These are phyloP conservation scores for Isatis tinctoria DNA, from an alignment of 345 rosid genomes.

Conservation along the genomic window DNA sequence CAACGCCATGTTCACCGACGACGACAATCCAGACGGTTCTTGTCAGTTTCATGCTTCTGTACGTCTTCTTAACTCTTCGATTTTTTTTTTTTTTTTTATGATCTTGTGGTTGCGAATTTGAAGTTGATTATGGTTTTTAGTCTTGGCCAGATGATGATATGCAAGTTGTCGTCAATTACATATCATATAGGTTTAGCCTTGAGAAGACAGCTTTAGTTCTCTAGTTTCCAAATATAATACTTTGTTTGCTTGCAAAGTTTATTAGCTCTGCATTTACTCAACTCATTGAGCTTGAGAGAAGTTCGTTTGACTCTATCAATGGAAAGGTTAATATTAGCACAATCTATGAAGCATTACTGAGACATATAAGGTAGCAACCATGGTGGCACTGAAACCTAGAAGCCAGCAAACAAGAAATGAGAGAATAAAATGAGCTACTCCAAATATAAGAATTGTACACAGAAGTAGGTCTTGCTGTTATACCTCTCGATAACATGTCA, in stretches of 20 bases:
- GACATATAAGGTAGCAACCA: too few species aligned
- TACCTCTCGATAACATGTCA: neutral
- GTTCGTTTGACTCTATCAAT: neutral
- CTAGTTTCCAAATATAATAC: neutral
- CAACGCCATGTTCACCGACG: conserved; percentile 71
- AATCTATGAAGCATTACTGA: neutral
- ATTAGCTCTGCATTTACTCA: neutral
- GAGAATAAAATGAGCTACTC: too few species aligned
- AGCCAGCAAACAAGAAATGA: too few species aligned
- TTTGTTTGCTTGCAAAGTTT: neutral
- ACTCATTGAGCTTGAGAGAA: neutral
- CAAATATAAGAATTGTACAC: too few species aligned
- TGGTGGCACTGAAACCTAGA: too few species aligned
- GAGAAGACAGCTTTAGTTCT: neutral
- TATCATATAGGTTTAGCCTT: neutral
- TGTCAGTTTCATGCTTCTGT: conserved; percentile 78
- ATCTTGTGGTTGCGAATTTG: neutral
- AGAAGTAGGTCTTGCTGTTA: neutral
- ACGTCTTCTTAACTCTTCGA: conserved; percentile 13
- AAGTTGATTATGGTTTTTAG: neutral
- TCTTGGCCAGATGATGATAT: neutral
- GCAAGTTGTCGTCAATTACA: neutral
- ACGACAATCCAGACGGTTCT: conserved; percentile 80
- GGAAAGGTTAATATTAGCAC: neutral
- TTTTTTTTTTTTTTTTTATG: neutral